Evolutionary conservation across 2,329 filamentous ascomycete species (phyloP).

Genomic region (Xylariaceae sp.): DNA sequence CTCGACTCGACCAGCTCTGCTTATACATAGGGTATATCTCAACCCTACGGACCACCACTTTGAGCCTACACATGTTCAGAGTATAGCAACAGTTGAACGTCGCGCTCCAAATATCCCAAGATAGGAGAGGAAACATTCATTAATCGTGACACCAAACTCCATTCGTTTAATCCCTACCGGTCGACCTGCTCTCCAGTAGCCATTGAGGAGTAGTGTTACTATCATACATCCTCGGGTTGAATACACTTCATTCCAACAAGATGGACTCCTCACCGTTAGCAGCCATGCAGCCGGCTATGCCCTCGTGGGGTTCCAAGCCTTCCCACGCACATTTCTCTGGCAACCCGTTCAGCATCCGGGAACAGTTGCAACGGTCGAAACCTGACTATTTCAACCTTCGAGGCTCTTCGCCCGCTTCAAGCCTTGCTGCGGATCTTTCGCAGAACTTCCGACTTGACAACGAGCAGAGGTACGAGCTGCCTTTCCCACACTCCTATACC

Average conservation of each 20-base stretch:
- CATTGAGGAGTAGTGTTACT: conserved; percentile 25
- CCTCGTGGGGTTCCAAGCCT: conserved; percentile 55
- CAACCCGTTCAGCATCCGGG: conserved; percentile 66
- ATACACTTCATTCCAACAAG: conserved; percentile 17
- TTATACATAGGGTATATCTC: too few relatives aligned
- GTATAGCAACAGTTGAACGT: conserved; percentile 8
- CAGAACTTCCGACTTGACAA: conserved; percentile 95
- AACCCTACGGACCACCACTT: not conserved
- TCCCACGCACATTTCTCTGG: conserved; percentile 43
- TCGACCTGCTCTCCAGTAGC: conserved; percentile 21
- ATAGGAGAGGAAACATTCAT: conserved; percentile 20
- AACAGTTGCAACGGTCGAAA: conserved; percentile 57
- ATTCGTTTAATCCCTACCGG: conserved; percentile 17
- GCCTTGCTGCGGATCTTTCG: conserved; percentile 87
- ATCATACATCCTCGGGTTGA: conserved; percentile 19
- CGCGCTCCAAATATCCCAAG: conserved; percentile 9
- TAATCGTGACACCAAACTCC: conserved; percentile 21
- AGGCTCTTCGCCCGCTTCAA: conserved; percentile 86
- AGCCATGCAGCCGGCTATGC: conserved; percentile 77
- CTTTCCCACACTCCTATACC: not conserved
- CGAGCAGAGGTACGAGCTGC: conserved; percentile 64
- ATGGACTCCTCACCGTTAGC: conserved; percentile 95
- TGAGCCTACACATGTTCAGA: conserved; percentile 2
- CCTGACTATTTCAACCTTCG: conserved; percentile 78
- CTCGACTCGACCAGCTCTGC: not conserved